Percentiles rank a stretch among this genome's conserved stretches.
phyloP scores from a whole-genome alignment of 352 stramenopile species.

The Phytophthora sojae region DNA sequence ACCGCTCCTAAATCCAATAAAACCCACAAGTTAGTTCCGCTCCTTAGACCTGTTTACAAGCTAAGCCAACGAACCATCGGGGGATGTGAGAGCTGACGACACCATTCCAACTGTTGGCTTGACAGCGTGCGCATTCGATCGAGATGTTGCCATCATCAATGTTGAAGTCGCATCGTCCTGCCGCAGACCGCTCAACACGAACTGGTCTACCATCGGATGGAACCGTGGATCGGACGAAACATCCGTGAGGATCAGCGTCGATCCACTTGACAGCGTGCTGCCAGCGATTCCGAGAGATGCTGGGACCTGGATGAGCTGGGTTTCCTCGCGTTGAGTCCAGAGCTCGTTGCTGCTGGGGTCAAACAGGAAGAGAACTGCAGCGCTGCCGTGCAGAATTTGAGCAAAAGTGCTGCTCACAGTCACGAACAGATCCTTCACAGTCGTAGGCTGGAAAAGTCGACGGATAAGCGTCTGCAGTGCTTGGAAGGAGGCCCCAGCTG shows the following conservation, averaged over 20 bases:
- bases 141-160: constrained; percentile 14
- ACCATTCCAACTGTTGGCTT: constrained; percentile 50
- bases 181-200: constrained; percentile 41
- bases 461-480: constrained; percentile 61
- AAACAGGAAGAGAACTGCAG: constrained; percentile 67
- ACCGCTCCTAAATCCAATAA: constrained; percentile 32
- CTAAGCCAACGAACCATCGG: constrained; percentile 40
- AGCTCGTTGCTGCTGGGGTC: constrained; percentile 71
- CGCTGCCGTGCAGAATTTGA: constrained; percentile 49
- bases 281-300: constrained; percentile 68
- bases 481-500: constrained; percentile 32
- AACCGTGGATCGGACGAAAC: constrained; percentile 55
- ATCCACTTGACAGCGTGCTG: constrained; percentile 45
- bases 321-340: constrained; percentile 66
- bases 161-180: constrained; percentile 20
- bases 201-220: constrained; percentile 73
- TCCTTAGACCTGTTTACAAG: neutral
- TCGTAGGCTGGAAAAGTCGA: constrained; percentile 41
- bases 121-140: neutral
- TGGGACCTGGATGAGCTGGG: constrained; percentile 55
- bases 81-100: constrained; percentile 48
- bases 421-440: constrained; percentile 54
- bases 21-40: neutral
- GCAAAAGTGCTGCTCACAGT: constrained; percentile 45
- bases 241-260: constrained; percentile 50